Percentiles rank a stretch among this genome's conserved stretches.
phyloP scores from a whole-genome alignment of 345 rosid genomes.

The Citrus reticulata region DNA sequence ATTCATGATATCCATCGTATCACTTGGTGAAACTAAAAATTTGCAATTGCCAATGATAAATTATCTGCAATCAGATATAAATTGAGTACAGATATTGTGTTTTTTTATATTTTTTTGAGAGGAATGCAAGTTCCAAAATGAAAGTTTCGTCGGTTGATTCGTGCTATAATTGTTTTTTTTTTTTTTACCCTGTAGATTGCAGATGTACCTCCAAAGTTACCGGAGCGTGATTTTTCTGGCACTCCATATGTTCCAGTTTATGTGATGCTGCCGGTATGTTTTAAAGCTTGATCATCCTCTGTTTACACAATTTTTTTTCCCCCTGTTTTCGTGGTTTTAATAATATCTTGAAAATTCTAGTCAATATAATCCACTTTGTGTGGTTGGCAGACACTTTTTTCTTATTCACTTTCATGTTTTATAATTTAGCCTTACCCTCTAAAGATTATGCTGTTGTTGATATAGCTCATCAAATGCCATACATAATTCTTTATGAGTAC shows the following conservation, averaged over 20 bases:
- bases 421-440: neutral
- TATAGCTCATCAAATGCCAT: neutral
- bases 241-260: slow-evolving; percentile 81
- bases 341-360: neutral
- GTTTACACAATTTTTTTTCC: neutral
- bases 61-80: neutral
- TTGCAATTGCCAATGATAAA: neutral
- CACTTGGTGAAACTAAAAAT: neutral
- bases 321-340: neutral
- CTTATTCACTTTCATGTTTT: neutral
- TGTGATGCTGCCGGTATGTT: slow-evolving; percentile 93
- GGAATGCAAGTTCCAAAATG: neutral
- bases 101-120: neutral
- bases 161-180: neutral
- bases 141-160: neutral
- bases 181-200: slow-evolving; percentile 37
- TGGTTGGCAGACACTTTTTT: neutral
- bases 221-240: slow-evolving; percentile 82
- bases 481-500: neutral
- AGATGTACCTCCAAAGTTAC: slow-evolving; percentile 48
- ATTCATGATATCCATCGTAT: neutral
- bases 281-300: slow-evolving; percentile 9
- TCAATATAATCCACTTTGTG: neutral
- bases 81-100: neutral
- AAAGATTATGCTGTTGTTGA: slow-evolving; percentile 3